These are phyloP conservation scores for Zygosaccharomyces rouxii DNA, from an alignment of 805 yeast genomes.

Conservation along the genomic window DNA sequence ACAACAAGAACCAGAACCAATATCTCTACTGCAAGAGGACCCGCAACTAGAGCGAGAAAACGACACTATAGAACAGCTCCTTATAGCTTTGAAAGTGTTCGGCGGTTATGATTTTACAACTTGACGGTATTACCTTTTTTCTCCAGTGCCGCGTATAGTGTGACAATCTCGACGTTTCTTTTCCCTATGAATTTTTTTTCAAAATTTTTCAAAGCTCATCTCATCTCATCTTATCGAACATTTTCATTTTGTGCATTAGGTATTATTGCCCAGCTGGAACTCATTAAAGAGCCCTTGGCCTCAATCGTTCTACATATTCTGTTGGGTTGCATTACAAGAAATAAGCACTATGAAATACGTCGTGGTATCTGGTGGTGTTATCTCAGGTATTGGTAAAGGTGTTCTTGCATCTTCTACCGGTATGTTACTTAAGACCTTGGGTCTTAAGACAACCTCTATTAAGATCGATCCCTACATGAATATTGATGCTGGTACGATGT, in stretches of 20 bases:
- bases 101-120: conserved; percentile 16
- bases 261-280: background rate
- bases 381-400: conserved; percentile 99
- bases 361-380: conserved; percentile 98
- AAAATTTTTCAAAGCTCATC: conserved; percentile 12
- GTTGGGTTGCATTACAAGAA: background rate
- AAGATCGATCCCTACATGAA: conserved; percentile 99
- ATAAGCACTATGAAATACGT: conserved; percentile 82
- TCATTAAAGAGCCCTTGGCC: background rate
- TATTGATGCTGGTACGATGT: conserved; percentile 99
- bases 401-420: conserved; percentile 98
- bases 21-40: background rate
- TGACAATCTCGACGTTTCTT: conserved; percentile 3
- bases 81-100: conserved; percentile 22
- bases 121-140: background rate
- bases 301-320: background rate
- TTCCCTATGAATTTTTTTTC: conserved; percentile 6
- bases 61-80: conserved; percentile 17
- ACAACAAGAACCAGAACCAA: background rate
- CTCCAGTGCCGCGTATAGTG: background rate
- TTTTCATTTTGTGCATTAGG: background rate
- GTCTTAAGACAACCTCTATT: conserved; percentile 92
- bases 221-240: conserved; percentile 11
- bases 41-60: conserved; percentile 11
- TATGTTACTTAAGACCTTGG: conserved; percentile 84